Conservation (phyloP, 176 grass and related monocot genomes). For the Musa schizocarpa region DNA sequence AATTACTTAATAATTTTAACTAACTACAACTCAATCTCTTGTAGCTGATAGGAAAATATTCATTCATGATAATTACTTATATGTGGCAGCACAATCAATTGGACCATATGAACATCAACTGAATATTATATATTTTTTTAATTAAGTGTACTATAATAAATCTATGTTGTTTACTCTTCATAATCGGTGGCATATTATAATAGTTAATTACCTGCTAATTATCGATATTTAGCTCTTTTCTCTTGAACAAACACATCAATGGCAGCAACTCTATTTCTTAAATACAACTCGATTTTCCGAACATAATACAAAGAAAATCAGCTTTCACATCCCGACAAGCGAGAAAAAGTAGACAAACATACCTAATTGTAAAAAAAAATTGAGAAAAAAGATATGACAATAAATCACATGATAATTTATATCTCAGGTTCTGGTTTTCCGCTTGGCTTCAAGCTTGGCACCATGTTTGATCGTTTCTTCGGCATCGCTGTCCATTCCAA, state of each 20-base stretch:
- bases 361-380: neutral
- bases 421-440: constrained; percentile 21
- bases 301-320: neutral
- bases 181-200: no score
- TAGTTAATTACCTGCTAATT: no score
- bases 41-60: no score
- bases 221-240: no score
- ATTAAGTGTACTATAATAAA: no score
- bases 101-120: no score
- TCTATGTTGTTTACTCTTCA: no score
- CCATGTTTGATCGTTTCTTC: constrained; percentile 42
- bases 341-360: neutral
- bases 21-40: no score
- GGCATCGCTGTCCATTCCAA: constrained; percentile 51
- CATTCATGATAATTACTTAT: no score
- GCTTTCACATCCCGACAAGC: neutral
- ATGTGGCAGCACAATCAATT: no score
- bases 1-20: no score
- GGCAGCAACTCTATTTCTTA: neutral
- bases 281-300: neutral
- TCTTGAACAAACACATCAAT: neutral
- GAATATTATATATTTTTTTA: no score
- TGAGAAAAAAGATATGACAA: neutral
- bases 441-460: constrained; percentile 21
- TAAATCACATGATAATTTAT: constrained; percentile 16